phyloP scores from a whole-genome alignment of 192 early-diverging fungal genomes.

The Mortierella claussenii region DNA sequence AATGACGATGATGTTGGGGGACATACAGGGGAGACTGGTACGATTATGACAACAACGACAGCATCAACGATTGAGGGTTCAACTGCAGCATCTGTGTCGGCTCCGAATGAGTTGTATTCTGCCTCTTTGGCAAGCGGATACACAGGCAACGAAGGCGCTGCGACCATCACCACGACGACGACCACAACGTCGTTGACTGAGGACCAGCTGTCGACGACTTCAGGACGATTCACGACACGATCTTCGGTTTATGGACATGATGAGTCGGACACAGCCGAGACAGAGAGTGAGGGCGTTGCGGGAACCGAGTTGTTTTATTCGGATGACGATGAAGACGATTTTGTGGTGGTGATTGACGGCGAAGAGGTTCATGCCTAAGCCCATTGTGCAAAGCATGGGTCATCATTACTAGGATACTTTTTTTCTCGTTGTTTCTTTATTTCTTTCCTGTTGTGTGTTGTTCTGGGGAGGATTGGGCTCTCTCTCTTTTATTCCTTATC shows the following conservation, averaged over 20 bases:
- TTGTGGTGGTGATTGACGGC: too few relatives aligned
- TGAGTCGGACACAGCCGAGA: background rate
- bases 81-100: background rate
- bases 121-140: background rate
- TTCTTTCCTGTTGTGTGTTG: too few relatives aligned
- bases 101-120: background rate
- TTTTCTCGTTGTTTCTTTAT: too few relatives aligned
- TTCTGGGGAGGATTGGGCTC: too few relatives aligned
- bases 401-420: too few relatives aligned
- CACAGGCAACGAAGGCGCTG: background rate
- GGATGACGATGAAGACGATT: background rate
- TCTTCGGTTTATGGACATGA: background rate
- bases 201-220: conserved; percentile 33
- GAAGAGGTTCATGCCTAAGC: too few relatives aligned
- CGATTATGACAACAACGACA: background rate
- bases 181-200: conserved; percentile 11
- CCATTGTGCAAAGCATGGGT: too few relatives aligned
- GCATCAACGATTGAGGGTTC: background rate
- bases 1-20: background rate
- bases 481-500: too few relatives aligned
- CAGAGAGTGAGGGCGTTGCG: background rate
- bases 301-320: background rate
- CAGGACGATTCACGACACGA: conserved; percentile 8
- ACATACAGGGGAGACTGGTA: background rate
- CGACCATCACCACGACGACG: background rate